Percentiles rank a stretch among this genome's conserved stretches.
Conservation (phyloP, 2,329 filamentous ascomycete species). For the Emmonsiellopsis sp. region DNA sequence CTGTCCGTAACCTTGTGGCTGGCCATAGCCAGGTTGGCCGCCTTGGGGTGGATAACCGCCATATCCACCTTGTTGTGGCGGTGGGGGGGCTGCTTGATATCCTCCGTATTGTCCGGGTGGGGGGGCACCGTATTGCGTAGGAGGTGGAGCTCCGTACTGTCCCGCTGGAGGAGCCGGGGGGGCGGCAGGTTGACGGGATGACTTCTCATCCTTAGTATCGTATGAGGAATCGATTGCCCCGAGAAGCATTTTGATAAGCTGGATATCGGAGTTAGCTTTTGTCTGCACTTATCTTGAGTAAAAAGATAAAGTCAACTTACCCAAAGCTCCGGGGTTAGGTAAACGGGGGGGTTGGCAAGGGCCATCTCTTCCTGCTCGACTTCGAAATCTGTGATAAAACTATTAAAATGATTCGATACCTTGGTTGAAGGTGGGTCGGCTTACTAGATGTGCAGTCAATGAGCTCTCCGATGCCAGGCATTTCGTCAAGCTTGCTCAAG, state of each 20-base stretch:
- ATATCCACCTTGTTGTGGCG: conserved; percentile 13
- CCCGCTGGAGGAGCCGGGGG: conserved; percentile 20
- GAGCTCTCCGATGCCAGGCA: conserved; percentile 50
- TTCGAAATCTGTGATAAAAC: conserved; percentile 46
- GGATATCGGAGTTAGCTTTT: conserved; percentile 10
- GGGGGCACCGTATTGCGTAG: conserved; percentile 9
- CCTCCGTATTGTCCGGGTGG: conserved; percentile 11
- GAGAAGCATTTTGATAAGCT: conserved; percentile 56
- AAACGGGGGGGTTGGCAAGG: conserved; percentile 50
- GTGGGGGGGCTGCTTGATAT: conserved; percentile 21
- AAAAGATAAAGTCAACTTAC: conserved; percentile 21
- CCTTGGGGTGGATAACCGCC: conserved; percentile 9
- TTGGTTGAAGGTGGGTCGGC: conserved; percentile 18
- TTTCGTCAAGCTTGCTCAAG: conserved; percentile 53
- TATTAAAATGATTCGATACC: not conserved
- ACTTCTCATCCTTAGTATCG: conserved; percentile 56
- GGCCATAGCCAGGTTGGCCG: not conserved
- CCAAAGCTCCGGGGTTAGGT: conserved; percentile 57
- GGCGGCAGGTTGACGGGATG: conserved; percentile 25
- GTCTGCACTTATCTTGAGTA: not conserved
- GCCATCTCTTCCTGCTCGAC: conserved; percentile 59
- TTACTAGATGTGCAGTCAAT: conserved; percentile 61
- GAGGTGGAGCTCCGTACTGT: conserved; percentile 13
- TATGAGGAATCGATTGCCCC: conserved; percentile 58
- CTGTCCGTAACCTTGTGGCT: not conserved